Percentiles rank a stretch among this genome's conserved stretches.
phyloP scores from a whole-genome alignment of 192 early-diverging fungal species.

The Diversispora eburnea region DNA sequence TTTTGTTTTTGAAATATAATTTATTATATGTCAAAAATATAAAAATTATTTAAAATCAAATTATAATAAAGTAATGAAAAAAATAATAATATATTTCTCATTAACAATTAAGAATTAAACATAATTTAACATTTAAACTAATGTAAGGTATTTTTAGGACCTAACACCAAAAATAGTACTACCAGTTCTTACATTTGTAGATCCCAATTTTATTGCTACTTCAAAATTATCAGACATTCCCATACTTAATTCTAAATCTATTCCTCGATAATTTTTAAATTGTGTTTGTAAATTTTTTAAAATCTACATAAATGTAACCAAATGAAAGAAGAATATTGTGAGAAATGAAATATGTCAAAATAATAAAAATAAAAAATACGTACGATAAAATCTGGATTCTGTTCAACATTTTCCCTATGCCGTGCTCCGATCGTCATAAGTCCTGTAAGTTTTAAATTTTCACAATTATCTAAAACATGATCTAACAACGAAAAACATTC shows the following conservation, averaged over 20 bases:
- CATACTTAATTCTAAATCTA: slow-evolving; percentile 81
- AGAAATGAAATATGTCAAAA: background rate
- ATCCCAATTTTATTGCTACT: slow-evolving; percentile 76
- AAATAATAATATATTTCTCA: too few relatives aligned
- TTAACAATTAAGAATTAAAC: too few relatives aligned
- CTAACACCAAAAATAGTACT: slow-evolving; percentile 86
- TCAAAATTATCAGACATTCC: slow-evolving; percentile 97
- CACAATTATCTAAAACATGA: slow-evolving; percentile 63
- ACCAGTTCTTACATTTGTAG: slow-evolving; percentile 93
- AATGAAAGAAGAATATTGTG: background rate
- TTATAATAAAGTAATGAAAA: too few relatives aligned
- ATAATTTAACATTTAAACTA: too few relatives aligned
- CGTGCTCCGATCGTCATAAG: slow-evolving; percentile 96
- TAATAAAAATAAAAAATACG: background rate
- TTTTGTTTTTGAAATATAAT: too few relatives aligned
- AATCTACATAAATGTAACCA: background rate
- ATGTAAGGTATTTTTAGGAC: slow-evolving; percentile 22
- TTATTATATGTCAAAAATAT: too few relatives aligned
- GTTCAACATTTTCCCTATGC: slow-evolving; percentile 39
- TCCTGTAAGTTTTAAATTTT: slow-evolving; percentile 67
- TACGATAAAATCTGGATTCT: slow-evolving; percentile 78
- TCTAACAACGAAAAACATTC: slow-evolving; percentile 55
- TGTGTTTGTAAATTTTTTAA: slow-evolving; percentile 34
- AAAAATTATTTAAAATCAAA: too few relatives aligned
- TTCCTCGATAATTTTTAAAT: slow-evolving; percentile 30